phyloP scores from a whole-genome alignment of 176 grass and related monocot genomes.

The Oryza longistaminata region DNA sequence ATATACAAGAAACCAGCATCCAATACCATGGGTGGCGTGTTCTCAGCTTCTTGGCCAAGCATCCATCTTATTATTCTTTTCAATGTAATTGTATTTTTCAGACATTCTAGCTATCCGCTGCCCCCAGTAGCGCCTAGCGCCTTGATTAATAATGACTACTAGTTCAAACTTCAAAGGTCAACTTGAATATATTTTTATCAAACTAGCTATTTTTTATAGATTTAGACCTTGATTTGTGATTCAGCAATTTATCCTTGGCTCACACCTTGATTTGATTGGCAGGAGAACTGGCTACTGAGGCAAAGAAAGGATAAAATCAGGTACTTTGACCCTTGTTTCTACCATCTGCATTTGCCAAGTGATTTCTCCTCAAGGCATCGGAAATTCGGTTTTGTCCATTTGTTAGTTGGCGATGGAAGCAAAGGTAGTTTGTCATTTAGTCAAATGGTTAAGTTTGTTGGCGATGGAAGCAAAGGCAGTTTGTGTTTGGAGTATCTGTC shows the following conservation, averaged over 20 bases:
- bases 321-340: neutral
- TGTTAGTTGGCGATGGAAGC: neutral
- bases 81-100: neutral
- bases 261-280: too few species aligned
- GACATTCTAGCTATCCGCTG: neutral
- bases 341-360: neutral
- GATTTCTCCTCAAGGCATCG: neutral
- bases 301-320: neutral
- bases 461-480: neutral
- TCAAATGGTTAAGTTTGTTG: neutral
- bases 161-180: neutral
- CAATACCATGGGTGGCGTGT: slow-evolving; percentile 12
- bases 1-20: neutral
- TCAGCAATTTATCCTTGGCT: neutral
- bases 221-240: neutral
- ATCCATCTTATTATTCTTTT: neutral
- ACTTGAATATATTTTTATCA: slow-evolving; percentile 3
- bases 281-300: neutral
- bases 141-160: neutral
- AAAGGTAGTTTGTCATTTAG: neutral
- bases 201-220: neutral
- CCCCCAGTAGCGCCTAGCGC: neutral
- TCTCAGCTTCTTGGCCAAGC: slow-evolving; percentile 12
- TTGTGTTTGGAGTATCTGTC: neutral
- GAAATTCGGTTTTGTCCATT: neutral